Evolutionary conservation across 768 basidiomycete genomes (phyloP).

Genomic region (Pulveroboletus sp.): DNA sequence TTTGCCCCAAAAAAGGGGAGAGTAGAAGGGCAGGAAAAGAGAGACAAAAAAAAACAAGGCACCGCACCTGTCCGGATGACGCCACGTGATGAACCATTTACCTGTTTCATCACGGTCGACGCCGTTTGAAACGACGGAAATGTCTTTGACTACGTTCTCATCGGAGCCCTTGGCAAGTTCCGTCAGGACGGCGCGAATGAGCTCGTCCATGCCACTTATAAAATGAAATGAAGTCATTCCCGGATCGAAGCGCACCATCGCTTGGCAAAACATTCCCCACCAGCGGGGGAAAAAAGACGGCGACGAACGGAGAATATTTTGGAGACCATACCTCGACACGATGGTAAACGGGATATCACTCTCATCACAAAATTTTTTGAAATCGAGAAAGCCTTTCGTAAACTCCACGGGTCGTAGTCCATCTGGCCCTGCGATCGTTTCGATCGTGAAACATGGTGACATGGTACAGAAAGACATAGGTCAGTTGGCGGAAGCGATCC

Average conservation of each 20-base stretch:
- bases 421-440: conserved; percentile 5
- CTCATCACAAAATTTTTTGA: conserved; percentile 78
- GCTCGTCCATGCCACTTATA: conserved; percentile 83
- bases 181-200: conserved; percentile 87
- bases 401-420: conserved; percentile 11
- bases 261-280: background rate
- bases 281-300: background rate
- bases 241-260: conserved; percentile 3
- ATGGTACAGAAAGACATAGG: background rate
- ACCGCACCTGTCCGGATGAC: conserved; percentile 81
- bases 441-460: background rate
- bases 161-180: conserved; percentile 51
- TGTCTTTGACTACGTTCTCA: conserved; percentile 62
- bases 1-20: background rate
- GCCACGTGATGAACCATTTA: conserved; percentile 76
- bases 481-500: background rate
- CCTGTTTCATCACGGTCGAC: conserved; percentile 59
- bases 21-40: background rate
- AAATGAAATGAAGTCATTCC: background rate
- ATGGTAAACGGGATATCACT: conserved; percentile 85
- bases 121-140: conserved; percentile 94
- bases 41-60: background rate
- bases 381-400: conserved; percentile 70
- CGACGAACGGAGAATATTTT: background rate
- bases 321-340: conserved; percentile 70